phyloP scores from a whole-genome alignment of 805 yeast genomes.

The Starmerella floricola region DNA sequence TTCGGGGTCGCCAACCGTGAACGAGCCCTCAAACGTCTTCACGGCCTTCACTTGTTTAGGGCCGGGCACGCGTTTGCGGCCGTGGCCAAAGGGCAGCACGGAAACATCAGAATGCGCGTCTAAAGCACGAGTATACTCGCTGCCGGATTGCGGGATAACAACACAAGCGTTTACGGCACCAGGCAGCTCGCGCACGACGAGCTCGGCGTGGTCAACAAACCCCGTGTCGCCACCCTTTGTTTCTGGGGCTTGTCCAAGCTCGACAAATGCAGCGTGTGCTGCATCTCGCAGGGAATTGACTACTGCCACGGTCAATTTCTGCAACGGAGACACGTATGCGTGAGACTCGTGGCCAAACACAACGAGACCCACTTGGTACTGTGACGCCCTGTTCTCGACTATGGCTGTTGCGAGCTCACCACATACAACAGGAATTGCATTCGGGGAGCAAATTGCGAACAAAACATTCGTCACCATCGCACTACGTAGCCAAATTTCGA shows the following conservation, averaged over 20 bases:
- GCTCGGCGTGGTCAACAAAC: not conserved
- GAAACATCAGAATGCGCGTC: too few species aligned
- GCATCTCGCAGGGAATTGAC: not conserved
- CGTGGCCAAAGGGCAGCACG: not conserved
- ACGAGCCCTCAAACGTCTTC: conserved; percentile 11
- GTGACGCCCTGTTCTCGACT: conserved; percentile 2
- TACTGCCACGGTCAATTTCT: conserved; percentile 1
- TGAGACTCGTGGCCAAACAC: not conserved
- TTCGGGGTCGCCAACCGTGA: conserved; percentile 17
- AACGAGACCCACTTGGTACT: not conserved
- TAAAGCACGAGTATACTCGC: too few species aligned
- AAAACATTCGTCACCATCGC: not conserved
- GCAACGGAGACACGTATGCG: not conserved
- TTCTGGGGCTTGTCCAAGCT: not conserved
- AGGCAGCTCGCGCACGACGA: not conserved
- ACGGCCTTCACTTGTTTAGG: conserved; percentile 6
- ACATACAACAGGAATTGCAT: not conserved
- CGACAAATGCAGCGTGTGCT: not conserved
- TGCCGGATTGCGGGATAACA: not conserved
- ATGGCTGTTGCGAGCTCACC: conserved; percentile 7
- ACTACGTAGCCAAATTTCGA: too few species aligned
- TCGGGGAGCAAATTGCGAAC: not conserved
- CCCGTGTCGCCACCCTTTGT: not conserved
- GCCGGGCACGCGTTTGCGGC: not conserved
- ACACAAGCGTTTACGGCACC: not conserved